Percentiles rank a stretch among this genome's conserved stretches.
Conservation (phyloP, 75 land plant species). For the Pinus albicaulis region DNA sequence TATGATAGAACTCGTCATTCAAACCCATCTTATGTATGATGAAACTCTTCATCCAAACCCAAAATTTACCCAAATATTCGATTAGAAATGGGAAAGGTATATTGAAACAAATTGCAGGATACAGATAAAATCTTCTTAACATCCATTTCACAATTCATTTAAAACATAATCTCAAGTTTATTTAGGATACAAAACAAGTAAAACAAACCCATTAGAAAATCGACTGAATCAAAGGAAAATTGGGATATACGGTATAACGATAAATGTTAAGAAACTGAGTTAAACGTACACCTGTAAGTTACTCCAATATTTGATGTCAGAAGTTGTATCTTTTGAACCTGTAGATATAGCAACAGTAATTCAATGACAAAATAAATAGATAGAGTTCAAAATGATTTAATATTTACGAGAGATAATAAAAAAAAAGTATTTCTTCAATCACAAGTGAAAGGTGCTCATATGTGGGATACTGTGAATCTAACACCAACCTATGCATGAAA, state of each 20-base stretch:
- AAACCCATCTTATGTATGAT: not conserved
- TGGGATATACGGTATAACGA: not conserved
- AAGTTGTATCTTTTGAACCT: constrained; percentile 94
- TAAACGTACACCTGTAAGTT: constrained; percentile 75
- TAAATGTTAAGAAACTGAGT: not conserved
- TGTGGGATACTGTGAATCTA: not conserved
- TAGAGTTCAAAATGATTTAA: not conserved
- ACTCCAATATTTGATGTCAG: constrained; percentile 93
- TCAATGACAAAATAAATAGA: not conserved
- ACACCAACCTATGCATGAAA: not conserved
- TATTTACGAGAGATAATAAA: not conserved
- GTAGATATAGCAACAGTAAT: constrained; percentile 4
- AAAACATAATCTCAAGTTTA: not conserved
- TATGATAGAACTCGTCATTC: not conserved
- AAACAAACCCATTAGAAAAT: not conserved
- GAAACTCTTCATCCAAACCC: not conserved
- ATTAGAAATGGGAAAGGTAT: not conserved
- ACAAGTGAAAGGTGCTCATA: not conserved
- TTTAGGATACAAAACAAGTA: not conserved
- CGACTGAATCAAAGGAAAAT: not conserved
- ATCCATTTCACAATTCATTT: not conserved
- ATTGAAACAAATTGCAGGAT: not conserved
- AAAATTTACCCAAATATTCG: not conserved
- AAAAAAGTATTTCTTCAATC: not conserved
- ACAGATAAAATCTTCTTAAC: not conserved